Conservation (phyloP, 495 filamentous ascomycete species). For the Penicillium longicatenatum region DNA sequence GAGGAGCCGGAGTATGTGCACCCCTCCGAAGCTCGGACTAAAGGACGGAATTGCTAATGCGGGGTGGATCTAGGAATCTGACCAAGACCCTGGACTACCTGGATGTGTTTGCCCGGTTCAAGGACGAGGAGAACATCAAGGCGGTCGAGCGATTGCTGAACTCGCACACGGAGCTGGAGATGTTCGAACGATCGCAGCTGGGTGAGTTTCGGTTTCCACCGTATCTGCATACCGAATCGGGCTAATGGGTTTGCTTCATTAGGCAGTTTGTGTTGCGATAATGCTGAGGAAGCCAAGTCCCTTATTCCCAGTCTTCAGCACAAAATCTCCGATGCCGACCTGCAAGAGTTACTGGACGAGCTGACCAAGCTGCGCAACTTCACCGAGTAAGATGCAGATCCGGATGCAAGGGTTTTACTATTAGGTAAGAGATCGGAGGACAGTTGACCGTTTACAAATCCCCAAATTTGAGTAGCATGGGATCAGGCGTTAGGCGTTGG, state of each 20-base stretch:
- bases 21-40: constrained; percentile 4
- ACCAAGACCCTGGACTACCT: constrained; percentile 88
- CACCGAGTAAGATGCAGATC: constrained; percentile 41
- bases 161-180: constrained; percentile 73
- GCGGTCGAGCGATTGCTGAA: constrained; percentile 83
- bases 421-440: constrained; percentile 9
- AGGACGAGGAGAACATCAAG: constrained; percentile 89
- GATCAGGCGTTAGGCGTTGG: constrained; percentile 19
- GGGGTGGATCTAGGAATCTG: constrained; percentile 51
- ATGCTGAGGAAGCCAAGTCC: constrained; percentile 92
- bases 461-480: not conserved
- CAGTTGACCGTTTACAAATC: constrained; percentile 3
- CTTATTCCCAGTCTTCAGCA: constrained; percentile 86
- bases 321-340: constrained; percentile 84
- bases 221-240: not conserved
- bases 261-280: constrained; percentile 91
- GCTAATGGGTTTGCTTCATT: constrained; percentile 2
- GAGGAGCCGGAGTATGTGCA: constrained; percentile 52
- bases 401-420: constrained; percentile 1
- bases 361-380: constrained; percentile 75
- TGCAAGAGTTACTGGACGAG: constrained; percentile 87
- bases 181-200: constrained; percentile 91
- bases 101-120: constrained; percentile 91
- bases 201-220: constrained; percentile 52
- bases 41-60: not conserved